phyloP scores from a whole-genome alignment of 2,329 filamentous ascomycete species.

The Teratosphaeria viscida region DNA sequence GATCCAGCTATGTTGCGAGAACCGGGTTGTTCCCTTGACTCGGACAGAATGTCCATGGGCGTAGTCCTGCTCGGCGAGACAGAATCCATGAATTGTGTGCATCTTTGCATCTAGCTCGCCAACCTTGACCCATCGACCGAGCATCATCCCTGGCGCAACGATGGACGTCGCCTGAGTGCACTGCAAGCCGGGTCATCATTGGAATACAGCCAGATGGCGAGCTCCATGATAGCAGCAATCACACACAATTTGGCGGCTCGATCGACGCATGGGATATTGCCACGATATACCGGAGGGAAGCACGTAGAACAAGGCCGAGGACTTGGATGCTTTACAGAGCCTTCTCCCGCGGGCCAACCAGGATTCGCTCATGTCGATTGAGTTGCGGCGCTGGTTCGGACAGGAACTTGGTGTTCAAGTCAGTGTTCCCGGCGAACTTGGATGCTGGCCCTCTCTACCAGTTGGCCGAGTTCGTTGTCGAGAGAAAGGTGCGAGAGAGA shows the following conservation, averaged over 20 bases:
- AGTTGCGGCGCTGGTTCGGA: background rate
- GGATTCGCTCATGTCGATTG: background rate
- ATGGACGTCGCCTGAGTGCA: background rate
- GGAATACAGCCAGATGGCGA: background rate
- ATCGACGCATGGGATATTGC: background rate
- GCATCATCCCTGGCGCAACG: background rate
- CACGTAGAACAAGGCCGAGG: background rate
- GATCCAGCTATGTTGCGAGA: background rate
- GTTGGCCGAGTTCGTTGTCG: background rate
- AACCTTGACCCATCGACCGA: background rate
- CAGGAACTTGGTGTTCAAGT: background rate
- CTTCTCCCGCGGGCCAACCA: background rate
- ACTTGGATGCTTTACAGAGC: background rate
- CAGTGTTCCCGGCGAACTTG: background rate
- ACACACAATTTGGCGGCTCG: background rate
- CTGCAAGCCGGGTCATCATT: background rate
- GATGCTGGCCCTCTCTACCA: background rate
- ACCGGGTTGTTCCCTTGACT: background rate
- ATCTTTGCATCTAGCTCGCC: background rate
- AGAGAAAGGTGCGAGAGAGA: background rate
- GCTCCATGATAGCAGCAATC: background rate
- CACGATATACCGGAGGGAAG: background rate
- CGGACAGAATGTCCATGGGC: background rate
- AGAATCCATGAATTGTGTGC: background rate
- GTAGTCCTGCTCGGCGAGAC: background rate